Evolutionary conservation across 176 grass and related monocot species (phyloP), one percentile per base, ranked within the genome.

Genomic region (Eragrostis curvula): DNA sequence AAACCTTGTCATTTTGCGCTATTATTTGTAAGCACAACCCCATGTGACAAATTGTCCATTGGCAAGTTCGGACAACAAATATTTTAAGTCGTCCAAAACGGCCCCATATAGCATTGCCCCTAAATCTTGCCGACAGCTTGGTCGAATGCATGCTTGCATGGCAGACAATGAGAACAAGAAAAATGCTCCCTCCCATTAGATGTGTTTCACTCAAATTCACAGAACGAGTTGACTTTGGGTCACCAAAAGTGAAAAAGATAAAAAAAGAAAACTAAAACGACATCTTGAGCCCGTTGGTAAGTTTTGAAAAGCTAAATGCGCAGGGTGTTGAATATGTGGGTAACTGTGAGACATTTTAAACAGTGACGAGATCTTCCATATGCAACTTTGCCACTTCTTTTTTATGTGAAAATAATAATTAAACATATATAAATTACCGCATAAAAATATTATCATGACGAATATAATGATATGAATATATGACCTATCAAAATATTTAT

Each of bases 361-460:
- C 49, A 51, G 15, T 51, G 49, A 6, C 1, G 14, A 51, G 49
- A 13, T 51, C 49, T 51, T 51, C 0, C 14, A 0, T 51, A 51
- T 51, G 49, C 49, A 51, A 18, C 14, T 51, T 51, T 51, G 16
- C 49, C 14, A 51, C 49, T 17, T 5, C 14, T 15, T 51, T 50
- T 51, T 17, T 10, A 3, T 0, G 9, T 15, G 12, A 49, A 49
- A 49, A 49, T 14, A 14, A 49, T 49, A 68, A 75, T 97, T 23
- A 97, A 87, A 97, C 66, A 87, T 97, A 60, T 97, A 97, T 83
- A 97, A 94, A 76, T 90, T 90, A 50, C 90, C 86, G 75, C 88
- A 90, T 81, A 90, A 93, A 79, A 87, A 88, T 58, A 90, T 96
- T 43, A 91, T 89, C 49, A 89, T 74, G 91, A 91, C 84, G 93